Evolutionary conservation across 768 basidiomycete genomes (phyloP).

Genomic region (Tubosaeta brunneosetosa): DNA sequence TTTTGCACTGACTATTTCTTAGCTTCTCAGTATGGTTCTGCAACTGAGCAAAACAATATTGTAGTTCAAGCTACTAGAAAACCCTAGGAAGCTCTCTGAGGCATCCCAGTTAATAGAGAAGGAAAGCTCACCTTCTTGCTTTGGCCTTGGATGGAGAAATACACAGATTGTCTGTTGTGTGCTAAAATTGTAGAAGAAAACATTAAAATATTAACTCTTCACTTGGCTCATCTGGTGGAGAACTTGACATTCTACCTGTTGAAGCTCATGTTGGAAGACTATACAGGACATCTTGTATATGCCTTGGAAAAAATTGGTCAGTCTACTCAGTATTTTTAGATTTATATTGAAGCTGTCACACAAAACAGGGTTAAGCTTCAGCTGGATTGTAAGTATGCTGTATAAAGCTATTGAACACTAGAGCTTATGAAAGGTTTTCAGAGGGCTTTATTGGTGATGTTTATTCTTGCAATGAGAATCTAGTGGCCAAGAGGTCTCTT

Average conservation of each 20-base stretch:
- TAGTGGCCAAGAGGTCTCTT: slow-evolving; percentile 63
- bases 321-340: slow-evolving; percentile 17
- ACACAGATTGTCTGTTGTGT: slow-evolving; percentile 77
- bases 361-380: slow-evolving; percentile 79
- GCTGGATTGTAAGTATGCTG: slow-evolving; percentile 72
- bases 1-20: background rate
- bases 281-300: slow-evolving; percentile 73
- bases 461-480: slow-evolving; percentile 81
- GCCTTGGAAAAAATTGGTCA: slow-evolving; percentile 77
- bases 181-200: slow-evolving; percentile 88
- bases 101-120: slow-evolving; percentile 89
- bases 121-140: slow-evolving; percentile 87
- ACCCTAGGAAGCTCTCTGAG: slow-evolving; percentile 83
- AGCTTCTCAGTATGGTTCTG: slow-evolving; percentile 36
- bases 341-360: slow-evolving; percentile 71
- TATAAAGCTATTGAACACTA: background rate
- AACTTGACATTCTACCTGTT: slow-evolving; percentile 89
- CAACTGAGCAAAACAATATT: slow-evolving; percentile 75
- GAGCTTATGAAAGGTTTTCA: slow-evolving; percentile 26
- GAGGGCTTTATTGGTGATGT: slow-evolving; percentile 98
- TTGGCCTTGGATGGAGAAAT: slow-evolving; percentile 70
- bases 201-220: slow-evolving; percentile 89
- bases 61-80: slow-evolving; percentile 81
- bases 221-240: slow-evolving; percentile 88
- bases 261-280: slow-evolving; percentile 87